Evolutionary conservation across 2,329 filamentous ascomycete species (phyloP).

Genomic region (Fusarium avenaceum): DNA sequence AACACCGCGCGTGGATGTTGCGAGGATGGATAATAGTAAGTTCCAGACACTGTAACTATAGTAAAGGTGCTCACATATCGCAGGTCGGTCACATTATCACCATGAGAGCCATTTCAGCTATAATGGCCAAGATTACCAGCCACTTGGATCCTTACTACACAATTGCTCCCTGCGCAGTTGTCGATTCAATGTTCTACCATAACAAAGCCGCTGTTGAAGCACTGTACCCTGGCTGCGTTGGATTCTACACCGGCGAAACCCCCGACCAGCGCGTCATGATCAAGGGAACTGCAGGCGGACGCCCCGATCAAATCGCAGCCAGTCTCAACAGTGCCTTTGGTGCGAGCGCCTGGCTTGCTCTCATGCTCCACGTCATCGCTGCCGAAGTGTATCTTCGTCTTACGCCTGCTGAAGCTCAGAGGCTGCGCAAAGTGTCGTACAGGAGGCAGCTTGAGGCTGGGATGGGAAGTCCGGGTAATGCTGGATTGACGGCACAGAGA

Average conservation of each 20-base stretch:
- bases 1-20: constrained; percentile 75
- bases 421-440: constrained; percentile 68
- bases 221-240: constrained; percentile 61
- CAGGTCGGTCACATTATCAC: constrained; percentile 66
- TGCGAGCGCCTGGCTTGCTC: constrained; percentile 65
- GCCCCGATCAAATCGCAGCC: constrained; percentile 54
- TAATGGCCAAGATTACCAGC: constrained; percentile 58
- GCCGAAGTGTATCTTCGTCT: constrained; percentile 64
- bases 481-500: constrained; percentile 57
- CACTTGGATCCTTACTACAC: constrained; percentile 45
- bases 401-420: constrained; percentile 66
- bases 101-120: constrained; percentile 62
- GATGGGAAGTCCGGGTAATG: constrained; percentile 62
- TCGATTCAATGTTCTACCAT: constrained; percentile 57
- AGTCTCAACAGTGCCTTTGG: constrained; percentile 64
- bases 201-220: constrained; percentile 48
- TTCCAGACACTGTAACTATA: fast-evolving
- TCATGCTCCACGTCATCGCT: constrained; percentile 64
- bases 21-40: constrained; percentile 64
- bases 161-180: constrained; percentile 61
- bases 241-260: constrained; percentile 52
- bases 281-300: constrained; percentile 50
- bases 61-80: background rate
- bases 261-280: constrained; percentile 45
- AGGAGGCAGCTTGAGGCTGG: constrained; percentile 68